These are phyloP conservation scores for Leccinum barrowsii DNA, from an alignment of 768 basidiomycete genomes.

Conservation along the genomic window DNA sequence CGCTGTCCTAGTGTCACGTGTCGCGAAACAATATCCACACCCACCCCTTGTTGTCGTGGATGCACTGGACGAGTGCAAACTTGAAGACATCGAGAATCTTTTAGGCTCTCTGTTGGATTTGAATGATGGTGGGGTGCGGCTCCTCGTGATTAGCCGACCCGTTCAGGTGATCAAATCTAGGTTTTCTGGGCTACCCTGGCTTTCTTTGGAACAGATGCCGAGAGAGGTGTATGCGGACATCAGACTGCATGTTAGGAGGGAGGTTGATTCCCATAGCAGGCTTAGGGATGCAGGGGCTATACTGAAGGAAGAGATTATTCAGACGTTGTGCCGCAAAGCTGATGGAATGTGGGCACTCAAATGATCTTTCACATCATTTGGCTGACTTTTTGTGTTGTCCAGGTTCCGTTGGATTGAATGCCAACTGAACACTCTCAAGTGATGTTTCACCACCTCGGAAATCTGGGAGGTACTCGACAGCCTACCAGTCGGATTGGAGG, in stretches of 20 bases:
- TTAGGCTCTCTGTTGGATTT: no score
- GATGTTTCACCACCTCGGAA: neutral
- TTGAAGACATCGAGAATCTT: no score
- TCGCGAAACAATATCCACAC: no score
- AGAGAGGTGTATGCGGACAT: slow-evolving; percentile 9
- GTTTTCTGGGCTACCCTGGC: neutral
- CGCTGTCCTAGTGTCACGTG: no score
- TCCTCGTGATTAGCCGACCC: slow-evolving; percentile 6
- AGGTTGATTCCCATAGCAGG: slow-evolving; percentile 3
- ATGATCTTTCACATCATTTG: neutral
- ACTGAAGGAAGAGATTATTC: slow-evolving; percentile 5
- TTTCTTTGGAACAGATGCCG: neutral
- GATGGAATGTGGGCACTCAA: slow-evolving; percentile 10
- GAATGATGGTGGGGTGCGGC: neutral
- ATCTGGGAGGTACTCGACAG: neutral
- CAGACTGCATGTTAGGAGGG: slow-evolving; percentile 1
- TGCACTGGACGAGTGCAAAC: no score
- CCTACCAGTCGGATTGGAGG: neutral
- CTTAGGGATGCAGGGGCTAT: neutral
- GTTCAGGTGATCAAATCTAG: slow-evolving; percentile 5
- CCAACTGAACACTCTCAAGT: neutral
- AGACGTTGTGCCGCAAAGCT: neutral
- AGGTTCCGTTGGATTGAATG: neutral
- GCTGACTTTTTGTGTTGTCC: neutral
- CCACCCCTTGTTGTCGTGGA: no score